Base-by-base conservation (phyloP, 106 monocot species). In the Dendrobium catenatum region DNA sequence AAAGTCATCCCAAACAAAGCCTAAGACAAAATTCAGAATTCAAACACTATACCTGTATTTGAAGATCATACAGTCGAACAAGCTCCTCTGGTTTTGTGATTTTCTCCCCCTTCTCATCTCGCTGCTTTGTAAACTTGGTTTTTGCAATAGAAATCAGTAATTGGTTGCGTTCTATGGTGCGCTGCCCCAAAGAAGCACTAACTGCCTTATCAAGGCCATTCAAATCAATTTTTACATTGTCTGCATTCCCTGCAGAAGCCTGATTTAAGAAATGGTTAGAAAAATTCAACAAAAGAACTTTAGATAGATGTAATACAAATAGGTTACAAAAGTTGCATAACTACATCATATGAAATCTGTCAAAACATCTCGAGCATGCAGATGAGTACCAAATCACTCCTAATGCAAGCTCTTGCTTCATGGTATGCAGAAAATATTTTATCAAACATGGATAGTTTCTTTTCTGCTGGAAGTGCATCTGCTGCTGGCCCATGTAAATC, bases 121-220 rank as follows among this genome's bases (percentile, higher is more conserved):
- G 82, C 46, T 91, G 86, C 82, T 93, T 97, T 24, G 79, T 86
- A 54, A 90, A 95, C 83, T 95, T 99, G 85, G 87, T 89, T 83
- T 95, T 99, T 48, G 95, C 95, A 72, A 93, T 85, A 16, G 54
- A 81, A 61, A 99, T 91, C 13, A 95, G 77, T 66, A 95, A 81
- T 72, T 89, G 89, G 79, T 95, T 95, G 44, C 99, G 93, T 82
- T 99, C 99, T 66, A 99, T 93, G 20, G 95, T 99, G 55, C 99
- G 91, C 75, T 95, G 93, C 59, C 95, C 99, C 78, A 99, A 82
- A 43, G 91, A 88, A 81, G 93, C 93, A 93, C 93, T 95, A 79
- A 95, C 90, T 66, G 99, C 95, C 87, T 95, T 99, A 82, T 99
- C 99, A 55, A 99, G 93, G 43, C 99, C 99, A 90, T 93, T 99